These are phyloP conservation scores for Centaurea solstitialis DNA, from an alignment of 129 eudicot genomes.

Conservation along the genomic window DNA sequence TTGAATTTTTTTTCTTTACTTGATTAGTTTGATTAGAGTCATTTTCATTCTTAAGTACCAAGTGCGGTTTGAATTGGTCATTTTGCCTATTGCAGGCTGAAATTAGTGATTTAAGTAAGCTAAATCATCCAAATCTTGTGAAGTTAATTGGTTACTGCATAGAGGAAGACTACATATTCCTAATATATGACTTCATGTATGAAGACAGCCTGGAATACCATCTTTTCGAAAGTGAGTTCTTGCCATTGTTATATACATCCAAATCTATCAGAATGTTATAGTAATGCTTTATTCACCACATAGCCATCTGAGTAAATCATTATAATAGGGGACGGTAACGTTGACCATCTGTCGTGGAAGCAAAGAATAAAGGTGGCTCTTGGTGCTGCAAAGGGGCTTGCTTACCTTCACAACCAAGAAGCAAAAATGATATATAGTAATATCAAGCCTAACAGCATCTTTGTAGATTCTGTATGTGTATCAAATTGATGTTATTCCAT, in stretches of 20 bases:
- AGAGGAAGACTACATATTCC: background rate
- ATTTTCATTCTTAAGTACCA: no score
- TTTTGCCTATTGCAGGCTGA: background rate
- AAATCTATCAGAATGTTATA: background rate
- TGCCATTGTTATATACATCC: background rate
- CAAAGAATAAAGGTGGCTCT: conserved; percentile 3
- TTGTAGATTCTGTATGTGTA: conserved; percentile 6
- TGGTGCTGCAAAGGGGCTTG: conserved; percentile 15
- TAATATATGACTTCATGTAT: background rate
- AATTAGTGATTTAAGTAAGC: background rate
- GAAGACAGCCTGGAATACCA: conserved; percentile 4
- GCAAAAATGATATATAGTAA: background rate
- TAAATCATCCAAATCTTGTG: background rate
- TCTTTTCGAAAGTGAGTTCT: background rate
- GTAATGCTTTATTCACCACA: background rate
- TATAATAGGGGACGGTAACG: background rate
- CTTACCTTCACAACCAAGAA: conserved; percentile 8
- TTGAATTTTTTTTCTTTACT: no score
- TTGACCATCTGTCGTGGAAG: background rate
- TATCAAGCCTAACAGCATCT: conserved; percentile 1
- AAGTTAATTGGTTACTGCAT: background rate
- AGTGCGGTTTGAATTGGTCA: background rate
- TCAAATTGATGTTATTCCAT: background rate
- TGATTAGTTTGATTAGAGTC: no score
- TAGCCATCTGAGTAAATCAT: background rate